These are phyloP conservation scores for Scenedesmus sp. DNA, from an alignment of 163 green algal species.

Conservation along the genomic window DNA sequence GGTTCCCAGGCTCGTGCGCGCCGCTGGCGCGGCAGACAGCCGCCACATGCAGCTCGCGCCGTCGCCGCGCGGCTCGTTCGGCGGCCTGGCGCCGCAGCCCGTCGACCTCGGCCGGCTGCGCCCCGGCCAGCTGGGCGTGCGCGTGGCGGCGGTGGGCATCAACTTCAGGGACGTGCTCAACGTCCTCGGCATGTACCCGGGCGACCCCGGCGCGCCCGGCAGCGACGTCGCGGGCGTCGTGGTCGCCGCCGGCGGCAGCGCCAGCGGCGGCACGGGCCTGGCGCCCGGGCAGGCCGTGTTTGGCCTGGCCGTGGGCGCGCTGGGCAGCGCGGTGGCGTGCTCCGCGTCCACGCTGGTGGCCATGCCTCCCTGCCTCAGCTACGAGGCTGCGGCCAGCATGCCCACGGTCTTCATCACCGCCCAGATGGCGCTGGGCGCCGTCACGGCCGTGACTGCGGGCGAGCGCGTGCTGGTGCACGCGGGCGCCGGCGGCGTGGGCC, in stretches of 20 bases:
- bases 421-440: conserved; percentile 54
- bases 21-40: neutral
- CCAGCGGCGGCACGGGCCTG: conserved; percentile 13
- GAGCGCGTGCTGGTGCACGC: conserved; percentile 69
- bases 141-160: conserved; percentile 50
- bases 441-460: conserved; percentile 38
- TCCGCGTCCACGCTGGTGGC: conserved; percentile 59
- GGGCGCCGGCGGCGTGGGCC: conserved; percentile 69
- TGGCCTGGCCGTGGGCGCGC: conserved; percentile 79
- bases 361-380: conserved; percentile 61
- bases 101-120: conserved; percentile 46
- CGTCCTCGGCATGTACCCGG: conserved; percentile 73
- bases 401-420: conserved; percentile 81
- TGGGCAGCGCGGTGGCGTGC: conserved; percentile 68
- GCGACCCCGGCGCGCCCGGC: conserved; percentile 76
- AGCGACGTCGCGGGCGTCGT: conserved; percentile 63
- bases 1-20: neutral
- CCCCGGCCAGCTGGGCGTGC: conserved; percentile 28
- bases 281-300: conserved; percentile 71
- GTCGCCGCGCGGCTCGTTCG: conserved; percentile 54
- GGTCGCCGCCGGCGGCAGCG: too few species aligned
- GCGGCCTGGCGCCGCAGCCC: conserved; percentile 53
- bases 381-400: conserved; percentile 70
- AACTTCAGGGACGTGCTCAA: conserved; percentile 61
- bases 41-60: conserved; percentile 47